Base-by-base conservation (phyloP, 2,329 filamentous ascomycete species). In the Chaetomiaceae sp. region DNA sequence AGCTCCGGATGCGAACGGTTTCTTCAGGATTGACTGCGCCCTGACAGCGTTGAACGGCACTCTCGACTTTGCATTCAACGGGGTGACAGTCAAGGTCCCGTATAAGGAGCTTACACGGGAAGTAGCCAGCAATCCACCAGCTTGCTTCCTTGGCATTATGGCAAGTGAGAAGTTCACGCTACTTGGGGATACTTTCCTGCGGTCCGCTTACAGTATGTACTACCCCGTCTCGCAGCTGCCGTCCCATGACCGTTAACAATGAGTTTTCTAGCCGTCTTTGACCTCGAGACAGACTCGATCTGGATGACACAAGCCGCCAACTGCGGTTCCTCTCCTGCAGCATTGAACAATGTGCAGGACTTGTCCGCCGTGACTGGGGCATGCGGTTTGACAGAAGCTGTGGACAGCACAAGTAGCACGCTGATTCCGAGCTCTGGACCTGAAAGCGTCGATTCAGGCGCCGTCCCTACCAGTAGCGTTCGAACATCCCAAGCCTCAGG, bases 141-240 rank as follows among this genome's bases (percentile, higher is more conserved):
- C 63, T 10, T 80, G 77, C 60, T 77, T 75, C 50, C 64, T 80
- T n/a, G 77, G 77, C 7, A 72, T 80, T 55, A 69, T 70, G 57
- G 69, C 73, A 8, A 77, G 71, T 58, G 64, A 70, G 6, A 68
- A 71, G 25, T 80, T 78, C 58, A 70, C 71, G 37, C 65, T 82
- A n/a, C 69, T 82, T n/a, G 80, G 80, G 10, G 80, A 81, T 60
- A 80, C 78, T 1, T 80, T 83, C 64, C 57, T 82, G 58, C 74
- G 80, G 29, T 79, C 76, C 10, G 77, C 77, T 20, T 81, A 80
- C 58, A 69, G 75, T 77, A 54, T 25, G 67, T 64, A n/a, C n/a
- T 47, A 2, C 9, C 9, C 14, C 18, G 1, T 7, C 5, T 20
- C 2, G 18, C 20, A 1, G 7, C 6, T 5, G 23, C 5, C 5